Evolutionary conservation across 441 rosid species (phyloP).

Genomic region (Aleurites moluccanus): DNA sequence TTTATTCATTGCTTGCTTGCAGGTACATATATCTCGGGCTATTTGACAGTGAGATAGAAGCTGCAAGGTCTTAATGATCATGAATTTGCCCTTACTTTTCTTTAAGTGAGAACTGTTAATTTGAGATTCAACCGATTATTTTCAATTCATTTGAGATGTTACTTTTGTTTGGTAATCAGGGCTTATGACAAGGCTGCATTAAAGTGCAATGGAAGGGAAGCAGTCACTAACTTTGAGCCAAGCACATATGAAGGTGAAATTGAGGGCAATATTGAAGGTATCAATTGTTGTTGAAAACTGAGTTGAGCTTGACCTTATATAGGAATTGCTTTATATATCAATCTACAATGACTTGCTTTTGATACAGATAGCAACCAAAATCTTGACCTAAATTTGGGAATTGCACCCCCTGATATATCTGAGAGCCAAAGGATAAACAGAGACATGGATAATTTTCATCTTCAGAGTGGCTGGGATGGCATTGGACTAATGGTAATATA

Average conservation of each 20-base stretch:
- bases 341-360: constrained; percentile 3
- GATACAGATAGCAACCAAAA: constrained; percentile 32
- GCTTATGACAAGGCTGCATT: constrained; percentile 95
- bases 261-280: constrained; percentile 39
- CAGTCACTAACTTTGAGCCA: constrained; percentile 84
- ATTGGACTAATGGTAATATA: constrained; percentile 34
- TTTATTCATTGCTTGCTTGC: constrained; percentile 36
- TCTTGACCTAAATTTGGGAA: constrained; percentile 64
- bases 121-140: constrained; percentile 3
- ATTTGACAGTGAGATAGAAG: constrained; percentile 82
- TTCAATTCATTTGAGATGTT: constrained; percentile 17
- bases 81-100: constrained; percentile 8
- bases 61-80: constrained; percentile 66
- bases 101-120: background rate
- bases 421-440: constrained; percentile 26
- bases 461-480: constrained; percentile 28
- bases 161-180: constrained; percentile 38
- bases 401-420: constrained; percentile 41
- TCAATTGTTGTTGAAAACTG: background rate
- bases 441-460: constrained; percentile 21
- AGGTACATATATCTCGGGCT: constrained; percentile 95
- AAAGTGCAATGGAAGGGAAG: constrained; percentile 73
- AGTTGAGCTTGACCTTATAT: background rate
- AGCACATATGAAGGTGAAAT: constrained; percentile 50
- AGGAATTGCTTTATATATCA: background rate